Conservation (phyloP, 768 basidiomycete genomes). For the Rickenella mellea region DNA sequence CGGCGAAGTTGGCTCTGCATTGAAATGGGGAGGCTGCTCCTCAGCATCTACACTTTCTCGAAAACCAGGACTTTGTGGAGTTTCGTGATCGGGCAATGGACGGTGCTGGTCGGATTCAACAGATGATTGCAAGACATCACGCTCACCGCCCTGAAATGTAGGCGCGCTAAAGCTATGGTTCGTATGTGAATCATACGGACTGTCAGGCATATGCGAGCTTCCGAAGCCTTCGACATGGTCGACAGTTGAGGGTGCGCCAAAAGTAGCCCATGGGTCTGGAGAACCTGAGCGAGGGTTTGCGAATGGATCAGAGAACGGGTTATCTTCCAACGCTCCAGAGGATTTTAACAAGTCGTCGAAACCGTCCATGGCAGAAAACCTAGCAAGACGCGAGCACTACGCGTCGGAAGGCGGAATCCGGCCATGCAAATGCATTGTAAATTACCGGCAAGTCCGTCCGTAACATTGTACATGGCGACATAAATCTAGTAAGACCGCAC, state of each 20-base stretch:
- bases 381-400: background rate
- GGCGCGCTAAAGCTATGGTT: slow-evolving; percentile 5
- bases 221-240: slow-evolving; percentile 6
- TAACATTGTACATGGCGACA: too few species aligned
- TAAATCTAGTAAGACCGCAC: slow-evolving; percentile 75
- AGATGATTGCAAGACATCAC: slow-evolving; percentile 17
- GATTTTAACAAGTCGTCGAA: slow-evolving; percentile 69
- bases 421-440: too few species aligned
- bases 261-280: slow-evolving; percentile 70
- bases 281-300: slow-evolving; percentile 51
- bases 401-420: too few species aligned
- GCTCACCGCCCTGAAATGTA: slow-evolving; percentile 15
- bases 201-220: slow-evolving; percentile 3
- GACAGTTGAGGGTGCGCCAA: slow-evolving; percentile 25
- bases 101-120: slow-evolving; percentile 19
- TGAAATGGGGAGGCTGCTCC: too few species aligned
- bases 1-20: slow-evolving; percentile 9
- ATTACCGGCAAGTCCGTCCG: too few species aligned
- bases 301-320: slow-evolving; percentile 71
- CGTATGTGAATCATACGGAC: background rate
- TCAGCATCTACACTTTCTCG: slow-evolving; percentile 33
- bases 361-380: slow-evolving; percentile 42
- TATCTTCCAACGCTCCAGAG: slow-evolving; percentile 58
- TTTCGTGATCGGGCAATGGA: slow-evolving; percentile 1
- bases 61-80: slow-evolving; percentile 37